A percentile compares a stretch with the other conserved stretches of the same genome.
Evolutionary conservation across 2,329 filamentous ascomycete species (phyloP).

Genomic region (Botryotinia convoluta): DNA sequence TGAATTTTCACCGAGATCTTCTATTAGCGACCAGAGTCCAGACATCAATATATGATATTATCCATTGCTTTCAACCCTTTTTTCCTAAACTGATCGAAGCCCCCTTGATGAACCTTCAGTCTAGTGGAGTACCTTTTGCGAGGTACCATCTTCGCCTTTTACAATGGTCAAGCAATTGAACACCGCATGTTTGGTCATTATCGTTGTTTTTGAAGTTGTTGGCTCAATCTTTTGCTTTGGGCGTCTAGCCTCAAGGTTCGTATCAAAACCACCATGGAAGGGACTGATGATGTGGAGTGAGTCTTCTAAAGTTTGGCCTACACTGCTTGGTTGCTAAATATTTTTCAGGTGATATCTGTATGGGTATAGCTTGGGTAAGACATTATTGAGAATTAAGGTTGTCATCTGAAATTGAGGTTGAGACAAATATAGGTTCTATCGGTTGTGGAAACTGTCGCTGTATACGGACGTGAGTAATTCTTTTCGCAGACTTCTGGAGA

Average conservation of each 20-base stretch:
- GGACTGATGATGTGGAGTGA: constrained; percentile 28
- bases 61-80: neutral
- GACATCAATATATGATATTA: neutral
- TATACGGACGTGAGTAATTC: constrained; percentile 13
- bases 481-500: neutral
- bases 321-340: neutral
- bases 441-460: constrained; percentile 13
- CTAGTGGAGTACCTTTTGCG: neutral
- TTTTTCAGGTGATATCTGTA: constrained; percentile 25
- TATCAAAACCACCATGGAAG: constrained; percentile 21
- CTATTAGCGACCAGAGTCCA: neutral
- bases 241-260: constrained; percentile 21
- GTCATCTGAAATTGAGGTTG: constrained; percentile 10
- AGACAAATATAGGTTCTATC: constrained; percentile 19
- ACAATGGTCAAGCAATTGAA: constrained; percentile 37
- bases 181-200: constrained; percentile 25
- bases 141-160: neutral
- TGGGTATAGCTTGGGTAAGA: constrained; percentile 24
- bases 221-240: constrained; percentile 25
- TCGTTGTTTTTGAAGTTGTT: constrained; percentile 22
- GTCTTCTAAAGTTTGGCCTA: neutral
- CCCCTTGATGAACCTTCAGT: neutral
- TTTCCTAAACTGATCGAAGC: neutral
- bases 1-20: neutral
- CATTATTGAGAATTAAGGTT: neutral